phyloP scores from a whole-genome alignment of 1,284 basidiomycete genomes.

The Pseudozyma flocculosa region DNA sequence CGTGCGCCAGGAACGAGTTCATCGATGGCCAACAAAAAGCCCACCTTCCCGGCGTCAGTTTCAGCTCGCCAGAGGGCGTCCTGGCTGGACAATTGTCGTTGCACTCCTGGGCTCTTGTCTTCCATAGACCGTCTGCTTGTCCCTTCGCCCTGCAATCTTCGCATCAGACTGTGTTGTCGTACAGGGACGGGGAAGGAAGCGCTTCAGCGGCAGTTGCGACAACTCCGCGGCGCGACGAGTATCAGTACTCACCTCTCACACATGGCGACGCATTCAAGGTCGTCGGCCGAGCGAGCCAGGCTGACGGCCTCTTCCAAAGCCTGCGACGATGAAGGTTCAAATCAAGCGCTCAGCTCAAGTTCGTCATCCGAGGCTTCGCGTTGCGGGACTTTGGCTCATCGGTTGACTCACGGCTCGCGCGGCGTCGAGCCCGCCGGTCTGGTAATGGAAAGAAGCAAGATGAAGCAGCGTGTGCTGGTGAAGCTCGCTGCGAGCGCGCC shows the following conservation, averaged over 20 bases:
- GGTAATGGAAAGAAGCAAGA: slow-evolving; percentile 26
- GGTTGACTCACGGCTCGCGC: slow-evolving; percentile 18
- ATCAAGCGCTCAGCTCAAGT: too few relatives aligned
- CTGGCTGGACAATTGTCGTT: slow-evolving; percentile 1
- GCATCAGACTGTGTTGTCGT: slow-evolving; percentile 18
- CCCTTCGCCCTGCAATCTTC: slow-evolving; percentile 17
- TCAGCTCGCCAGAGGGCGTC: slow-evolving; percentile 24
- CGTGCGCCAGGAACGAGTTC: too few relatives aligned
- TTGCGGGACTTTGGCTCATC: too few relatives aligned
- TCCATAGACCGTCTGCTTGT: slow-evolving; percentile 3
- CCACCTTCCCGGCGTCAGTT: slow-evolving; percentile 9
- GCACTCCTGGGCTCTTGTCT: neutral
- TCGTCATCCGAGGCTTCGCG: too few relatives aligned
- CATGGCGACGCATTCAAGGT: slow-evolving; percentile 28
- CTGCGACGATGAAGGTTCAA: neutral
- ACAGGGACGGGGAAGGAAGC: too few relatives aligned
- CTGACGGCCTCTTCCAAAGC: slow-evolving; percentile 31
- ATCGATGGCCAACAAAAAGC: too few relatives aligned
- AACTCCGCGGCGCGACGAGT: too few relatives aligned
- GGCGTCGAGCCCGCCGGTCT: slow-evolving; percentile 18
- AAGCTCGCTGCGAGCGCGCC: slow-evolving; percentile 11
- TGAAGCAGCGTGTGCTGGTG: slow-evolving; percentile 35
- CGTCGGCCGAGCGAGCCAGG: slow-evolving; percentile 28
- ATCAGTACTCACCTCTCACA: slow-evolving; percentile 14
- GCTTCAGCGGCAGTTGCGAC: too few relatives aligned